phyloP scores from a whole-genome alignment of 129 eudicot species.

The Logfia minima region DNA sequence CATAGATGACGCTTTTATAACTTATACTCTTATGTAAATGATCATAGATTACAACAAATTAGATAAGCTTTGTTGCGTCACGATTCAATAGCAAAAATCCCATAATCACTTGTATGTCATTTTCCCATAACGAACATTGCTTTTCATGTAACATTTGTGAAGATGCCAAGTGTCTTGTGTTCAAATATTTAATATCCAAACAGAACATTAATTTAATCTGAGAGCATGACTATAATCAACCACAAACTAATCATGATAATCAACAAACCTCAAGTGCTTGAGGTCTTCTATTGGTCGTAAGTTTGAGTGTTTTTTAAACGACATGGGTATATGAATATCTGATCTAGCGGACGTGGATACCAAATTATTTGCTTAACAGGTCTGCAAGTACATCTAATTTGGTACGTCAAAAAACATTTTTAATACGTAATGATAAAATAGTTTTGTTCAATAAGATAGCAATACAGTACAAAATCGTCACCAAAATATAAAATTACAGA shows the following conservation, averaged over 20 bases:
- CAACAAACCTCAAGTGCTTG: neutral
- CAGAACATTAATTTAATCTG: neutral
- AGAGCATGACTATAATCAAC: neutral
- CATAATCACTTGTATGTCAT: too few species aligned
- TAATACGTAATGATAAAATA: neutral
- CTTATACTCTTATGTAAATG: neutral
- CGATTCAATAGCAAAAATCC: too few species aligned
- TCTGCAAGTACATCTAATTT: slow-evolving; percentile 24
- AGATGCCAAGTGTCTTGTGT: neutral
- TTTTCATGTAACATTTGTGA: neutral
- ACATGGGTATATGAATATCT: neutral
- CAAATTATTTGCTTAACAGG: slow-evolving; percentile 18
- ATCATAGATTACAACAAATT: neutral
- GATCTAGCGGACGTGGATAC: neutral
- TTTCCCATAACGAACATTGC: too few species aligned
- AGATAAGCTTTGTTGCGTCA: neutral
- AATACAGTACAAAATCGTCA: neutral
- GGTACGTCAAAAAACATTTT: slow-evolving; percentile 9
- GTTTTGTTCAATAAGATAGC: neutral
- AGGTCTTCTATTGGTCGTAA: neutral
- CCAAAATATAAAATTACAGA: neutral
- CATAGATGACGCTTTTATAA: too few species aligned
- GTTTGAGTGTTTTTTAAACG: too few species aligned
- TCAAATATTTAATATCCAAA: neutral
- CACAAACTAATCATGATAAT: neutral